Evolutionary conservation across 176 grass and related monocot species (phyloP).

Genomic region (Aegilops speltoides): DNA sequence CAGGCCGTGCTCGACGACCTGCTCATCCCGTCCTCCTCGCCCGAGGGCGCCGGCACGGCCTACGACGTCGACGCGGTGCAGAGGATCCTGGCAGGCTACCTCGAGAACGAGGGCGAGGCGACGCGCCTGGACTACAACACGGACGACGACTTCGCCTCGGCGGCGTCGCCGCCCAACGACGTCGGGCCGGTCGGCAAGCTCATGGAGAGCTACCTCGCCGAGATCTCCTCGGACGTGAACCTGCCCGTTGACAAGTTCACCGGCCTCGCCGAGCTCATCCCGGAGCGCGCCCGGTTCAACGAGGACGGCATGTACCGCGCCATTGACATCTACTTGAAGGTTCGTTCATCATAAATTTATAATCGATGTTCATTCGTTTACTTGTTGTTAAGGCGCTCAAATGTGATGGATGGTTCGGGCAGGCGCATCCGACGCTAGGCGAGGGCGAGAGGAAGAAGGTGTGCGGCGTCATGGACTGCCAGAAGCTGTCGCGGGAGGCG

Average conservation of each 20-base stretch:
- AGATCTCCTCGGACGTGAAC: slow-evolving; percentile 75
- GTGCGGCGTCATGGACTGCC: slow-evolving; percentile 74
- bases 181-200: slow-evolving; percentile 60
- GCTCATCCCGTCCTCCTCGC: slow-evolving; percentile 60
- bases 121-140: slow-evolving; percentile 60
- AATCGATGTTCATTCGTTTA: background rate
- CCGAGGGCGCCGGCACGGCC: slow-evolving; percentile 22
- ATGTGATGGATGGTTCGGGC: background rate
- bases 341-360: slow-evolving; percentile 4
- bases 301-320: slow-evolving; percentile 96
- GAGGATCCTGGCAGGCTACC: slow-evolving; percentile 80
- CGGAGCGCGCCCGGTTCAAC: slow-evolving; percentile 69
- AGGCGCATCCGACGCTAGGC: slow-evolving; percentile 69
- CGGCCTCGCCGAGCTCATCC: slow-evolving; percentile 63
- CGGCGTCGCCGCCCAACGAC: slow-evolving; percentile 44
- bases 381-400: background rate
- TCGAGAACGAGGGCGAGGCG: slow-evolving; percentile 63
- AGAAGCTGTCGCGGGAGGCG: slow-evolving; percentile 83
- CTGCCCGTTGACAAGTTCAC: slow-evolving; percentile 66
- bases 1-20: slow-evolving; percentile 85
- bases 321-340: slow-evolving; percentile 93
- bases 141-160: slow-evolving; percentile 65
- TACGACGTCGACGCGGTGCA: slow-evolving; percentile 81
- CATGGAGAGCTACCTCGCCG: slow-evolving; percentile 83
- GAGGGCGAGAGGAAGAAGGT: slow-evolving; percentile 78